Evolutionary conservation across 2,329 filamentous ascomycete genomes (phyloP), one percentile per base, ranked within the genome.

Genomic region (Emmonsiellopsis sp.): DNA sequence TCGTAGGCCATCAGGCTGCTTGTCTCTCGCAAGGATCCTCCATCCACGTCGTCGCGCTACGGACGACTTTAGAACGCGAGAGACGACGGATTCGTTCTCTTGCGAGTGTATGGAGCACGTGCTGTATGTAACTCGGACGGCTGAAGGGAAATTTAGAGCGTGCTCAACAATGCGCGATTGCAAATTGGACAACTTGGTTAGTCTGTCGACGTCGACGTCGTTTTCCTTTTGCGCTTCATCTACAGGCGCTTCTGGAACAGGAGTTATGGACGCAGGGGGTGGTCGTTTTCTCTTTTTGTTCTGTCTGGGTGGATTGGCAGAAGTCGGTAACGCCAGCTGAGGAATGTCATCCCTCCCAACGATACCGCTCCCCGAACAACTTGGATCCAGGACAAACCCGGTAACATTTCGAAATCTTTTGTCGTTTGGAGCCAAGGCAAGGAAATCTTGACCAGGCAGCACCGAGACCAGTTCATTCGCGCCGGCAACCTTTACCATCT

Each of bases 361-460:
- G 53, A 98, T 98, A 1, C 93, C 93, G 65, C 89, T 96, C 0
- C 93, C 93, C 1, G 91, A 96, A 67, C 93, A 98, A 66, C 89
- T 95, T 0, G 93, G 93, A 65, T 98, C 93, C 2, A 98, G 78
- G 0, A 98, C 77, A 42, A 98, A 74, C 6, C 86, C 86, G 0
- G 83, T 82, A n/a, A 96, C 88, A n/a, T 82, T 74, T 46, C 71
- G 71, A 62, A 85, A 92, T 46, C 79, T 76, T 2, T 75, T 68
- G 1, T 81, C 77, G 1, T 70, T 60, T 0, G 90, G 88, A 55
- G 92, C 80, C 5, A 88, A 78, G 51, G 83, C 84, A 11, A 95
- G 71, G 61, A 97, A 97, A 66, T 98, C 91, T 61, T 88, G 83
- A 0, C 84, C 85, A 0, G 80, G 79, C 46, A 85, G 82, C 31